phyloP scores from a whole-genome alignment of 192 early-diverging fungal genomes.

The Endogone sp. region DNA sequence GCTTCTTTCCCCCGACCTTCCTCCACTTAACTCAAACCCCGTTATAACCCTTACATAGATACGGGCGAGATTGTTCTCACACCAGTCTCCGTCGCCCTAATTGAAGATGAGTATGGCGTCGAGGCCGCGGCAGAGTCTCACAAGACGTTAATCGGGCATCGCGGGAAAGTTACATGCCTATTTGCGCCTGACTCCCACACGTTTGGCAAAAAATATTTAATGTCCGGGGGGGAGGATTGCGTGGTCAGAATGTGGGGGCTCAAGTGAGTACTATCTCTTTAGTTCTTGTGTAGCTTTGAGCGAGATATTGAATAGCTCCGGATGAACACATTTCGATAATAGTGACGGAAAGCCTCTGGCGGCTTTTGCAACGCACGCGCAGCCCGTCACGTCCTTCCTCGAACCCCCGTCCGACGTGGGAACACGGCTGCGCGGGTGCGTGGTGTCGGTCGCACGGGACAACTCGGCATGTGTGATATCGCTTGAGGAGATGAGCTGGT shows the following conservation, averaged over 20 bases:
- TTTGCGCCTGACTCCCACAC: constrained; percentile 42
- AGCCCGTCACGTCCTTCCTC: constrained; percentile 42
- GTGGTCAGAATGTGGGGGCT: constrained; percentile 71
- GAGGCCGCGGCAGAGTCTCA: too few relatives aligned
- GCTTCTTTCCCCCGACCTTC: too few relatives aligned
- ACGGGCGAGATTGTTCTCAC: constrained; percentile 57
- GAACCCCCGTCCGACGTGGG: constrained; percentile 50
- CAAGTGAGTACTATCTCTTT: too few relatives aligned
- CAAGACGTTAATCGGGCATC: constrained; percentile 39
- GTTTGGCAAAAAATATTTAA: constrained; percentile 42
- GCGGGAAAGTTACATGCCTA: constrained; percentile 56
- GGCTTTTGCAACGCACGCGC: constrained; percentile 54
- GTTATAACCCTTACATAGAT: too few relatives aligned
- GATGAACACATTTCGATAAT: constrained; percentile 2
- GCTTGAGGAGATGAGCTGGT: constrained; percentile 72
- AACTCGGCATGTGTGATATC: constrained; percentile 69
- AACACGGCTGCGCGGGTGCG: constrained; percentile 33
- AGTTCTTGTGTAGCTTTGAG: too few relatives aligned
- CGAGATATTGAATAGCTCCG: too few relatives aligned
- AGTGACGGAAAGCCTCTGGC: constrained; percentile 51
- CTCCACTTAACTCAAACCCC: too few relatives aligned
- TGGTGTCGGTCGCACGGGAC: constrained; percentile 67
- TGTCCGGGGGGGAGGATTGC: constrained; percentile 67
- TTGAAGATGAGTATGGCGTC: constrained; percentile 5
- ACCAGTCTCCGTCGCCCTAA: constrained; percentile 40